These are phyloP conservation scores for Populus deltoides DNA, from an alignment of 345 rosid species.

Conservation along the genomic window DNA sequence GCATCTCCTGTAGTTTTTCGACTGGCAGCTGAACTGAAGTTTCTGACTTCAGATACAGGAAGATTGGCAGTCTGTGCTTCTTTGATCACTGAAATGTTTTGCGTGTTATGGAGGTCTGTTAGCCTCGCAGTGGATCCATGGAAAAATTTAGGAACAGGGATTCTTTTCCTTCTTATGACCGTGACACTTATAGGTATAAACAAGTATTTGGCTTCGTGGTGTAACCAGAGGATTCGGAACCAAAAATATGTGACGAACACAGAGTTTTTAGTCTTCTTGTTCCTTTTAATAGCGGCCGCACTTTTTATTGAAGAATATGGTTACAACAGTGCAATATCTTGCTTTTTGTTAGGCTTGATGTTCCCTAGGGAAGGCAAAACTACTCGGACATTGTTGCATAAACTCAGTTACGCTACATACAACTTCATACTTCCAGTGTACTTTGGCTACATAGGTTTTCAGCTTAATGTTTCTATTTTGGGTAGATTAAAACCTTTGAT, in stretches of 20 bases:
- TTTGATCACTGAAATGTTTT: constrained; percentile 55
- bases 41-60: constrained; percentile 63
- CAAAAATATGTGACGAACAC: constrained; percentile 62
- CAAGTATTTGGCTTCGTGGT: constrained; percentile 55
- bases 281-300: constrained; percentile 36
- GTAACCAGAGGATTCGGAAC: constrained; percentile 47
- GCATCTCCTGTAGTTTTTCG: constrained; percentile 71
- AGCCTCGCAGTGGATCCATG: constrained; percentile 21
- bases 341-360: constrained; percentile 59
- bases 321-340: constrained; percentile 40
- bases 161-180: constrained; percentile 32
- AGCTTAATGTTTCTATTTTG: constrained; percentile 35
- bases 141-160: constrained; percentile 20
- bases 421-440: constrained; percentile 77
- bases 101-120: constrained; percentile 32
- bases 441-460: constrained; percentile 78
- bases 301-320: constrained; percentile 42
- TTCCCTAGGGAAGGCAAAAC: constrained; percentile 85
- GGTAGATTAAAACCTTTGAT: constrained; percentile 4
- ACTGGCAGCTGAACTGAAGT: constrained; percentile 60
- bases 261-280: constrained; percentile 45
- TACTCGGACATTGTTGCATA: constrained; percentile 56
- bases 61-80: constrained; percentile 56
- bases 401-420: constrained; percentile 60
- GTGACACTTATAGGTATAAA: constrained; percentile 33